Percentiles rank a stretch among this genome's conserved stretches.
phyloP scores from a whole-genome alignment of 768 basidiomycete species.

The Macrolepiota dolichaula region DNA sequence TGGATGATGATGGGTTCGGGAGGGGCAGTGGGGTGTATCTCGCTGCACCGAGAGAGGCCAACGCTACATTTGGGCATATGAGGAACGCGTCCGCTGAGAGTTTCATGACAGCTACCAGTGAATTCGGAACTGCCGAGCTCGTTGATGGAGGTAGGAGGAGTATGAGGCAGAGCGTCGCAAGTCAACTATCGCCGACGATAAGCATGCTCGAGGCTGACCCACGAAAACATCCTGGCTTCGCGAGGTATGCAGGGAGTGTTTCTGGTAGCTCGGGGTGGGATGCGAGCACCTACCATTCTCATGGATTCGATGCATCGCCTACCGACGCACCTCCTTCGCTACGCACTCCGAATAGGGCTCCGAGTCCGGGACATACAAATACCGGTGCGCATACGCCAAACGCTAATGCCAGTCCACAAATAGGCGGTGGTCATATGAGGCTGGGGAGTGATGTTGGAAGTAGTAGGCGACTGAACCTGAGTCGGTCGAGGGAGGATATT shows the following conservation, averaged over 20 bases:
- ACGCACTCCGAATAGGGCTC: background rate
- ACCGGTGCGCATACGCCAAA: background rate
- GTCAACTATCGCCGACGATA: background rate
- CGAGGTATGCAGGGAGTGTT: background rate
- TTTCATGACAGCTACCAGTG: background rate
- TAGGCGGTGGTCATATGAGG: conserved; percentile 1
- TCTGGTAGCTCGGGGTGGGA: conserved; percentile 8
- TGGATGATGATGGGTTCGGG: conserved; percentile 5
- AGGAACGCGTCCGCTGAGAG: background rate
- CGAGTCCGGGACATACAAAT: background rate
- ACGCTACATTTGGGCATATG: background rate
- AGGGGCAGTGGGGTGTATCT: background rate
- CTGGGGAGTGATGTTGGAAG: background rate
- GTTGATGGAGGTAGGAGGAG: background rate
- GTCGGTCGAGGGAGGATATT: conserved; percentile 22
- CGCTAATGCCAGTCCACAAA: background rate
- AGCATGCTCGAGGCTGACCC: background rate
- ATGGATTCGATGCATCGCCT: conserved; percentile 1
- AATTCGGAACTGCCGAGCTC: background rate
- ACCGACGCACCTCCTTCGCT: background rate
- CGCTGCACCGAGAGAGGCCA: background rate
- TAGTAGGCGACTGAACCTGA: conserved; percentile 6
- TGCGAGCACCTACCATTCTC: conserved; percentile 1
- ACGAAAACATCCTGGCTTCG: background rate
- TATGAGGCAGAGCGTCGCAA: background rate